These are phyloP conservation scores for Clitopilus passeckerianus DNA, from an alignment of 768 basidiomycete species.

Conservation along the genomic window DNA sequence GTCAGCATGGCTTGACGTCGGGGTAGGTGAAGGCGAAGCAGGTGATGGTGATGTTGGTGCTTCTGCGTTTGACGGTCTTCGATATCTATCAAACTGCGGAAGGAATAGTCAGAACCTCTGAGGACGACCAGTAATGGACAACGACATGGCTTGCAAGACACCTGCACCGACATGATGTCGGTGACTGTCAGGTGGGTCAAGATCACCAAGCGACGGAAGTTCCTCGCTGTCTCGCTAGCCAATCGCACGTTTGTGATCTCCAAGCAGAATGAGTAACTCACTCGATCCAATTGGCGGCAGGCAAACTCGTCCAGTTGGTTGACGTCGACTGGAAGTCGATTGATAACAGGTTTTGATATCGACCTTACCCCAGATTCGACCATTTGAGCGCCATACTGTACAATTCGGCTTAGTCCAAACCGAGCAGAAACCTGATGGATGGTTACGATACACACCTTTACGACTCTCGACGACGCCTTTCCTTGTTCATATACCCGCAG, in stretches of 20 bases:
- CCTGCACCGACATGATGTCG: too few species aligned
- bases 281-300: slow-evolving; percentile 80
- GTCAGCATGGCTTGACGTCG: slow-evolving; percentile 6
- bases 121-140: too few species aligned
- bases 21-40: slow-evolving; percentile 5
- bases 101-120: not conserved
- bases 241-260: not conserved
- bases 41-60: slow-evolving; percentile 9
- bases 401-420: not conserved
- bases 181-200: not conserved
- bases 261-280: slow-evolving; percentile 29
- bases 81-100: slow-evolving; percentile 44
- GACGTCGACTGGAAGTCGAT: slow-evolving; percentile 69
- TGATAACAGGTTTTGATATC: slow-evolving; percentile 77
- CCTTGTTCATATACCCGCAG: slow-evolving; percentile 75
- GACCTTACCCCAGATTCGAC: slow-evolving; percentile 80
- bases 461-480: slow-evolving; percentile 79
- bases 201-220: slow-evolving; percentile 4
- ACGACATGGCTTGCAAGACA: too few species aligned
- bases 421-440: too few species aligned
- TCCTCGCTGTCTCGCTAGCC: not conserved
- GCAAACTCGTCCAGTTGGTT: slow-evolving; percentile 83
- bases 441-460: slow-evolving; percentile 52
- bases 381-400: slow-evolving; percentile 82
- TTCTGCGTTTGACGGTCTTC: slow-evolving; percentile 31